Evolutionary conservation across 2,329 filamentous ascomycete genomes (phyloP), one percentile per base, ranked within the genome.

Genomic region (Fonsecaea monophora): DNA sequence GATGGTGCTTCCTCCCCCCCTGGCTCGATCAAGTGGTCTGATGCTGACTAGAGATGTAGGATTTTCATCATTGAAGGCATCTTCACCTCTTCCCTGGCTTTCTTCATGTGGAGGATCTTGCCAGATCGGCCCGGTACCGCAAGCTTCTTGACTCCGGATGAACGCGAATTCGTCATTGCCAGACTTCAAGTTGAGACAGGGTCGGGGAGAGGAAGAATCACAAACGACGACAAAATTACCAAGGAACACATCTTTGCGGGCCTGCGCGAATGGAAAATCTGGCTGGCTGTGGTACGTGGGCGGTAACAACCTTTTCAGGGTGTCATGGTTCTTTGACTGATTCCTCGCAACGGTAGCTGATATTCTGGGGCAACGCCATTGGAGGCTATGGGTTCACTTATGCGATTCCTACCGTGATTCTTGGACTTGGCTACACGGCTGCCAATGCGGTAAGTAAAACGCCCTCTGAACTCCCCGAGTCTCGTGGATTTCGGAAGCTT

Each of bases 61-160:
- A 80, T 84, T 40, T 84, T 84, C 71, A 81, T 84, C 53, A 73
- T 80, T 13, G 83, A 85, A 69, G 83, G 83, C 2, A 73, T 83
- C 0, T 69, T 80, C 3, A 83, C 82, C 0, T 75, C 81, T 4
- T 9, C 6, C 35, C 35, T 32, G 30, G 30, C 30, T 32, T 32
- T 32, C 30, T 32, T 32, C 30, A 32, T 32, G 30, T 32, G 30
- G 30, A 32, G 6, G 30, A 32, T 32, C 30, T 32, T 32, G 30
- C 30, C 30, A 32, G 30, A 32, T 32, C 30, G 30, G 6, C 30
- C 30, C 30, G 30, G 30, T 32, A 32, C 30, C 30, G 30, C 30
- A 32, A 32, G 30, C 4, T 32, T 32, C 30, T 32, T 32, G 30
- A 32, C 30, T 32, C 30, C 30, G 30, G 30, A 32, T 32, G 30